Evolutionary conservation across 73 alveolate species (phyloP).

Genomic region (Durusdinium trenchii): DNA sequence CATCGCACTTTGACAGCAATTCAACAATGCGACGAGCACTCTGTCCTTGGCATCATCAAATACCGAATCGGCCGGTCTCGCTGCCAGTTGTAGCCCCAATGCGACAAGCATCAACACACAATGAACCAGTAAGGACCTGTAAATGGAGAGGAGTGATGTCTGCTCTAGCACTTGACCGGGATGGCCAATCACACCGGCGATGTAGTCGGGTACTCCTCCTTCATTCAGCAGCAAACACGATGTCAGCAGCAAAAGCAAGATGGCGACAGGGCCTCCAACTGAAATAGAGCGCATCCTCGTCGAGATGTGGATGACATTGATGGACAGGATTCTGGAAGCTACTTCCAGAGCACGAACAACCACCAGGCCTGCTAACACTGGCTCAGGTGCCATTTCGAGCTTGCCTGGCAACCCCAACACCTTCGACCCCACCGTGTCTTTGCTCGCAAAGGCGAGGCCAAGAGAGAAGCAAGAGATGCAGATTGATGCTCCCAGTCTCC

Average conservation of each 20-base stretch:
- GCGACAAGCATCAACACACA: neutral
- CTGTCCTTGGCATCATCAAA: no score
- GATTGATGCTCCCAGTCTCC: neutral
- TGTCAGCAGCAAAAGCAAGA: neutral
- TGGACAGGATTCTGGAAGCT: neutral
- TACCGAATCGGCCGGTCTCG: no score
- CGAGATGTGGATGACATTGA: neutral
- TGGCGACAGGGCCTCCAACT: neutral
- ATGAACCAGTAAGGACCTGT: neutral
- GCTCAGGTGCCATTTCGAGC: neutral
- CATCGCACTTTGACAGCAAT: no score
- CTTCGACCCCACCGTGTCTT: neutral
- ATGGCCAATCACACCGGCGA: neutral
- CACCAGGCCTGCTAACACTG: neutral
- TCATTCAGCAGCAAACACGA: neutral
- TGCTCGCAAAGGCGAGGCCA: neutral
- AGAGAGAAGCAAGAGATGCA: neutral
- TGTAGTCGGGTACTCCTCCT: neutral
- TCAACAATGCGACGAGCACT: no score
- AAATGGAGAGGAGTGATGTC: neutral
- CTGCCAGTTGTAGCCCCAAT: no score
- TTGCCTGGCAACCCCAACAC: constrained; percentile 8
- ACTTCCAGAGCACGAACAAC: neutral
- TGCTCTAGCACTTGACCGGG: neutral
- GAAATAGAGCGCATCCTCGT: neutral